Percentiles rank a stretch among this genome's conserved stretches.
phyloP scores from a whole-genome alignment of 495 filamentous ascomycete species.

The Cudoniella acicularis region DNA sequence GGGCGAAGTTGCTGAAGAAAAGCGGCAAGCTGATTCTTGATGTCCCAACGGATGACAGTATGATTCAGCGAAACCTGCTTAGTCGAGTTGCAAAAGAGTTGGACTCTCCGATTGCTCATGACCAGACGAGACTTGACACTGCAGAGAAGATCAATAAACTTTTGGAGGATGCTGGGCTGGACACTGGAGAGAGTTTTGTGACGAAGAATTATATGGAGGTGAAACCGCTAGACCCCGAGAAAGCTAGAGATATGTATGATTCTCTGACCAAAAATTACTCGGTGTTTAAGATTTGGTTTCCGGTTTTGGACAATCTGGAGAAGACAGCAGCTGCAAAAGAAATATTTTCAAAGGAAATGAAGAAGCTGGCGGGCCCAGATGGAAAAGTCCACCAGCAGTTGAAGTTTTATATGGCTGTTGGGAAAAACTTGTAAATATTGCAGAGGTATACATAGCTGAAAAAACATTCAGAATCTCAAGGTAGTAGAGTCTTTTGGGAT shows the following conservation, averaged over 20 bases:
- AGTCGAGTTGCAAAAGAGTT: slow-evolving; percentile 23
- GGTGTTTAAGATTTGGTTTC: slow-evolving; percentile 3
- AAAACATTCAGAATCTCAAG: neutral
- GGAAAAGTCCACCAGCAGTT: slow-evolving; percentile 3
- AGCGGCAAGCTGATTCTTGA: slow-evolving; percentile 32
- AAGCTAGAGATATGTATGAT: slow-evolving; percentile 6
- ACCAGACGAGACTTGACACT: slow-evolving; percentile 8
- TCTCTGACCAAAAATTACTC: neutral
- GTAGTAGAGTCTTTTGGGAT: neutral
- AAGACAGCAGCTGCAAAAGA: slow-evolving; percentile 1
- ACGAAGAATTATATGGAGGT: slow-evolving; percentile 6
- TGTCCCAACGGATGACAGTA: slow-evolving; percentile 21
- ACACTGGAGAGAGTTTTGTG: slow-evolving; percentile 5
- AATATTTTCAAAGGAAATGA: slow-evolving; percentile 2
- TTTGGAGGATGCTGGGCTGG: slow-evolving; percentile 8
- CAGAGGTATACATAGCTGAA: neutral
- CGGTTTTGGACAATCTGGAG: neutral
- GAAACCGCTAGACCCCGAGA: neutral
- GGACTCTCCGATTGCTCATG: slow-evolving; percentile 12
- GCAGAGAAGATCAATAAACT: neutral
- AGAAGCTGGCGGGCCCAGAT: slow-evolving; percentile 2
- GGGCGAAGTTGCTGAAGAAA: slow-evolving; percentile 32
- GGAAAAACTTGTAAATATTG: slow-evolving; percentile 7
- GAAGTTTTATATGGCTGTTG: slow-evolving; percentile 12
- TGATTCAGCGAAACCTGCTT: slow-evolving; percentile 15